Conservation (phyloP, 768 basidiomycete genomes). For the Lepiota venenata region DNA sequence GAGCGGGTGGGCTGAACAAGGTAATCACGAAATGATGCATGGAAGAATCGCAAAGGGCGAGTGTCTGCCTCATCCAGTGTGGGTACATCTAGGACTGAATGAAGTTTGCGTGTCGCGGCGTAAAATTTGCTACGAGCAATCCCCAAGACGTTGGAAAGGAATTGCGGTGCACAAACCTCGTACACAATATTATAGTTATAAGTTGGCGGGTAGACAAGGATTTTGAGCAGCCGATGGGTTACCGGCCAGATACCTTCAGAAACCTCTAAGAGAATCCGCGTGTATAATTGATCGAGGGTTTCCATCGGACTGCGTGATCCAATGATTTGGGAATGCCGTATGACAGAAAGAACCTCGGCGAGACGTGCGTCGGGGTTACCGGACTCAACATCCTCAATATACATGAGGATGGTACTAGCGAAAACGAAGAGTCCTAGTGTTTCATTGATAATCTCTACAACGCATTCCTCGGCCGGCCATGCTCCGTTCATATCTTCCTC, state of each 20-base stretch:
- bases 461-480: not conserved
- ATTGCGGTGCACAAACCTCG: not conserved
- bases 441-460: not conserved
- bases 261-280: not conserved
- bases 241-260: not conserved
- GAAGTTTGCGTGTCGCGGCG: not conserved
- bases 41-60: not conserved
- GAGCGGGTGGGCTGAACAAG: not conserved
- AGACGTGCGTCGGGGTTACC: not conserved
- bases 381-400: constrained; percentile 12
- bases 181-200: too few relatives aligned
- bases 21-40: not conserved
- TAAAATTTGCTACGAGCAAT: not conserved
- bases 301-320: not conserved
- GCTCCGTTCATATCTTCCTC: too few relatives aligned
- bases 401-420: constrained; percentile 7
- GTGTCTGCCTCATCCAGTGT: not conserved
- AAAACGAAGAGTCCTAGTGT: constrained; percentile 13
- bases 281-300: not conserved
- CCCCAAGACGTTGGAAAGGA: not conserved
- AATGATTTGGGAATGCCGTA: not conserved
- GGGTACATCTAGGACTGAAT: not conserved
- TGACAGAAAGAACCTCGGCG: not conserved
- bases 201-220: not conserved
- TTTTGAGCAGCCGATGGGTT: not conserved